Conservation (phyloP, 2,329 filamentous ascomycete species). For the Hypoxylon rubiginosum region DNA sequence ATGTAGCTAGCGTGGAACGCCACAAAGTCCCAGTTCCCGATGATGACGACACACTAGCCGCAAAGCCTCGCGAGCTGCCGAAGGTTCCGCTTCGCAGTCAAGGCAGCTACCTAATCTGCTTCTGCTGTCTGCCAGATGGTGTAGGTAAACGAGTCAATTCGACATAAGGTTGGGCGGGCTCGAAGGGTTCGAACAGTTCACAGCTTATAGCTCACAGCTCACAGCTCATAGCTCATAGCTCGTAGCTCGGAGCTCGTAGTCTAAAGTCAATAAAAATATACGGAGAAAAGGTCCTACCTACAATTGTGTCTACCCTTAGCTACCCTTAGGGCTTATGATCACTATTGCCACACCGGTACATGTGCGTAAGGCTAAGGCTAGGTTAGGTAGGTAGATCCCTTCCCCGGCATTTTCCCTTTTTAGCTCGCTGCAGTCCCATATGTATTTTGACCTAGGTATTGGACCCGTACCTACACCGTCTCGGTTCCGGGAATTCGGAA, state of each 20-base stretch:
- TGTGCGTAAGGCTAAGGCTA: constrained; percentile 2
- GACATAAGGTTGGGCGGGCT: constrained; percentile 23
- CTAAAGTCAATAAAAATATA: not conserved
- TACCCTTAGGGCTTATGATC: not conserved
- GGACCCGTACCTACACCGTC: not conserved
- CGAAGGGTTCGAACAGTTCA: not conserved
- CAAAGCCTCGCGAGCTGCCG: constrained; percentile 27
- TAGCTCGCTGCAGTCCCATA: constrained; percentile 5
- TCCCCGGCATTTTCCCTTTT: not conserved
- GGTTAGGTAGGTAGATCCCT: not conserved
- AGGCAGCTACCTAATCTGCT: constrained; percentile 15
- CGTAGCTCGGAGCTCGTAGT: not conserved
- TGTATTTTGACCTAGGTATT: not conserved
- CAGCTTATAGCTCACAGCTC: not conserved
- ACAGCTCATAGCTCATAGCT: not conserved
- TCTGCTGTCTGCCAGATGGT: not conserved
- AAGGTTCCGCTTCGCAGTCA: constrained; percentile 26
- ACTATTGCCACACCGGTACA: not conserved
- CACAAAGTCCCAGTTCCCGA: constrained; percentile 4
- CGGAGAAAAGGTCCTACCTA: not conserved
- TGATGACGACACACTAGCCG: constrained; percentile 34
- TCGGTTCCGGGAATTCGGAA: constrained; percentile 30
- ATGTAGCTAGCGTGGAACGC: not conserved
- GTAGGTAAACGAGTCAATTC: constrained; percentile 30
- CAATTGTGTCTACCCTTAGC: too few relatives aligned